Percentiles rank a stretch among this genome's conserved stretches.
These are phyloP conservation scores for Aureobasidium sp. DNA, from an alignment of 2,329 filamentous ascomycete species.

Conservation along the genomic window DNA sequence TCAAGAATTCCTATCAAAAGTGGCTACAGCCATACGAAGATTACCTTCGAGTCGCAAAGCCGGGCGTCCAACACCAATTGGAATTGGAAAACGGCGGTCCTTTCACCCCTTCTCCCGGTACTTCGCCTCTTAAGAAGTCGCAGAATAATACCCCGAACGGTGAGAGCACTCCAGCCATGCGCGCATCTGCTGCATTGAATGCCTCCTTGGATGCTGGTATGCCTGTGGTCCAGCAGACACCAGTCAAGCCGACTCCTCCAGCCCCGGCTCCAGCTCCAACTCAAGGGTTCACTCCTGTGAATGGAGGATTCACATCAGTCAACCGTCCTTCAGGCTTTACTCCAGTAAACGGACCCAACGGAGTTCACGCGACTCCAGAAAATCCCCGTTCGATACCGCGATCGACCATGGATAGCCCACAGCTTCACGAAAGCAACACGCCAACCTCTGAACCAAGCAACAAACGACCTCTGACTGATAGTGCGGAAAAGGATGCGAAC, in stretches of 20 bases:
- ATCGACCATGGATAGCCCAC: conserved; percentile 53
- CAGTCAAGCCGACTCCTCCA: conserved; percentile 14
- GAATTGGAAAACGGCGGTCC: conserved; percentile 90
- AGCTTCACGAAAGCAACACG: conserved; percentile 55
- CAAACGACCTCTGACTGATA: conserved; percentile 61
- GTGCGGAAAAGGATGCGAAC: conserved; percentile 48
- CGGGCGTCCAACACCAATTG: conserved; percentile 90
- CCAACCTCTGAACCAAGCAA: conserved; percentile 52
- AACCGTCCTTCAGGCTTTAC: conserved; percentile 51
- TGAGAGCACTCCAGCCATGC: conserved; percentile 58
- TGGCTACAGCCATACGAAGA: conserved; percentile 97
- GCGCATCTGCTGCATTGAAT: conserved; percentile 49
- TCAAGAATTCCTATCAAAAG: conserved; percentile 96
- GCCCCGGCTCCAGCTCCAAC: conserved; percentile 29
- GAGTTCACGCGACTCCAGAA: conserved; percentile 46
- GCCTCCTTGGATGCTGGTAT: conserved; percentile 33
- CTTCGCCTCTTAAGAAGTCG: conserved; percentile 61
- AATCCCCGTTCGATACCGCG: conserved; percentile 51
- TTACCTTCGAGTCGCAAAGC: conserved; percentile 82
- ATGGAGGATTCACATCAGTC: conserved; percentile 58
- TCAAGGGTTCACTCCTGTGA: conserved; percentile 66
- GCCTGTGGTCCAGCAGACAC: conserved; percentile 30
- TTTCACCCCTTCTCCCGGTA: conserved; percentile 66
- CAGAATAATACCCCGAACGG: conserved; percentile 39
- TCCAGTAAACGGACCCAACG: conserved; percentile 48